phyloP scores from a whole-genome alignment of 2,329 filamentous ascomycete species.

The Phaeoacremonium minimum region DNA sequence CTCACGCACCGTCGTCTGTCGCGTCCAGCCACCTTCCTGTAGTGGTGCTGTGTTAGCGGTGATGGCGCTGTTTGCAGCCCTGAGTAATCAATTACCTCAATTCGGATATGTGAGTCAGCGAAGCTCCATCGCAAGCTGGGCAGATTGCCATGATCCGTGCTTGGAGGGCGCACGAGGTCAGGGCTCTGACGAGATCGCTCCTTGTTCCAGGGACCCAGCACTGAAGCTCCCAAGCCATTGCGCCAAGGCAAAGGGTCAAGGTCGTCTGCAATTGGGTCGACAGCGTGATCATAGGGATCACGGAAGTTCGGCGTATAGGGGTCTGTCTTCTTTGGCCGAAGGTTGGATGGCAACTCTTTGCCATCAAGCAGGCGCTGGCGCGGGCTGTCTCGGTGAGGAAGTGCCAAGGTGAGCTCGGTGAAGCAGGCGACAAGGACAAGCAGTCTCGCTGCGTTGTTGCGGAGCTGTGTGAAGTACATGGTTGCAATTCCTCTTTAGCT shows the following conservation, averaged over 20 bases:
- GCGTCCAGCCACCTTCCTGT: constrained; percentile 72
- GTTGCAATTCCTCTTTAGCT: neutral
- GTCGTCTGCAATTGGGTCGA: constrained; percentile 55
- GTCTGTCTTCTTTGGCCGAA: constrained; percentile 26
- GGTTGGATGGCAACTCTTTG: constrained; percentile 38
- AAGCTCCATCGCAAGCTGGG: constrained; percentile 72
- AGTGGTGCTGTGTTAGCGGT: too few species aligned
- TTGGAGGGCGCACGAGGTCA: constrained; percentile 67
- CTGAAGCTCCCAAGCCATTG: constrained; percentile 59
- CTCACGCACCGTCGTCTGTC: constrained; percentile 66
- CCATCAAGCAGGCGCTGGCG: constrained; percentile 50
- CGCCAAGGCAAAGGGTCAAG: constrained; percentile 63
- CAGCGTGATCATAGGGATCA: constrained; percentile 58
- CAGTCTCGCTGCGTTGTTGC: too few species aligned
- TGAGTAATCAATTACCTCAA: constrained; percentile 42
- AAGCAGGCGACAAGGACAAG: constrained; percentile 15
- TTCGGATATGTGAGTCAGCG: constrained; percentile 58
- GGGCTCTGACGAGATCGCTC: constrained; percentile 66
- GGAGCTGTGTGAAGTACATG: constrained; percentile 6
- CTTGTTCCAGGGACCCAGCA: constrained; percentile 67
- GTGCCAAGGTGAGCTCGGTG: constrained; percentile 14
- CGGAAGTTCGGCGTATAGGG: constrained; percentile 57
- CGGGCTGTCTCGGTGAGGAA: constrained; percentile 42
- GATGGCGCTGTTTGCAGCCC: too few species aligned
- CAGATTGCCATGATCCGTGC: constrained; percentile 67